Evolutionary conservation across 2,329 filamentous ascomycete genomes (phyloP).

Genomic region (Exophiala lecanii-corni): DNA sequence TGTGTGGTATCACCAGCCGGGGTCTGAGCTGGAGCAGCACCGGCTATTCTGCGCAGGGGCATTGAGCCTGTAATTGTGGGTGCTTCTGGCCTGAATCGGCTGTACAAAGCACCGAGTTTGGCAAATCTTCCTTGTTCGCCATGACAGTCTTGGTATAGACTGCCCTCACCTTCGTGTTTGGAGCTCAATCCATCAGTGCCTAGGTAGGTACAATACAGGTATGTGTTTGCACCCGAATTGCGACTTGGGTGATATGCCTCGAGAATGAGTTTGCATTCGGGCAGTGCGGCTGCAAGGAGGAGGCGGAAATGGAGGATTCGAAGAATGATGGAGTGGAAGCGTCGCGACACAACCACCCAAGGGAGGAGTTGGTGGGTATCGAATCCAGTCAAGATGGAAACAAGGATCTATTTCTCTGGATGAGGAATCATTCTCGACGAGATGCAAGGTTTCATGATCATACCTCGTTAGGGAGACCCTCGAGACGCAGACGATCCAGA

Average conservation of each 20-base stretch:
- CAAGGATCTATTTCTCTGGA: constrained; percentile 42
- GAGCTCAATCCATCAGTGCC: constrained; percentile 58
- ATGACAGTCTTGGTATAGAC: constrained; percentile 32
- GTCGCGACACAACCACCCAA: constrained; percentile 56
- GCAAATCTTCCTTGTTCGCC: constrained; percentile 38
- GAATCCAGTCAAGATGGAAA: constrained; percentile 47
- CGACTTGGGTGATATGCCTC: constrained; percentile 73
- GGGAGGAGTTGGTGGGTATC: constrained; percentile 51
- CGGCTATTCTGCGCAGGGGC: constrained; percentile 25
- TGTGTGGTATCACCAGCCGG: constrained; percentile 40
- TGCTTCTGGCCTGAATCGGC: constrained; percentile 63
- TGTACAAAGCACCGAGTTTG: constrained; percentile 57
- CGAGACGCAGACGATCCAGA: constrained; percentile 19
- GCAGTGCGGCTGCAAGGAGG: constrained; percentile 52
- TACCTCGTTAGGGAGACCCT: constrained; percentile 35
- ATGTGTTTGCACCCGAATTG: constrained; percentile 60
- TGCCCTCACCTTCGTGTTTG: constrained; percentile 37
- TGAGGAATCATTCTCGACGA: background rate
- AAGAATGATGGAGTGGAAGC: constrained; percentile 59
- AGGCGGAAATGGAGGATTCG: constrained; percentile 63
- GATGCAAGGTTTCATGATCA: constrained; percentile 1
- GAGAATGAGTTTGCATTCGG: constrained; percentile 64
- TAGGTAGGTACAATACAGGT: constrained; percentile 63
- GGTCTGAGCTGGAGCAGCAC: constrained; percentile 37
- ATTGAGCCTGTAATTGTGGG: constrained; percentile 41